These are phyloP conservation scores for Alternaria arbusti DNA, from an alignment of 2,329 filamentous ascomycete species.

Conservation along the genomic window DNA sequence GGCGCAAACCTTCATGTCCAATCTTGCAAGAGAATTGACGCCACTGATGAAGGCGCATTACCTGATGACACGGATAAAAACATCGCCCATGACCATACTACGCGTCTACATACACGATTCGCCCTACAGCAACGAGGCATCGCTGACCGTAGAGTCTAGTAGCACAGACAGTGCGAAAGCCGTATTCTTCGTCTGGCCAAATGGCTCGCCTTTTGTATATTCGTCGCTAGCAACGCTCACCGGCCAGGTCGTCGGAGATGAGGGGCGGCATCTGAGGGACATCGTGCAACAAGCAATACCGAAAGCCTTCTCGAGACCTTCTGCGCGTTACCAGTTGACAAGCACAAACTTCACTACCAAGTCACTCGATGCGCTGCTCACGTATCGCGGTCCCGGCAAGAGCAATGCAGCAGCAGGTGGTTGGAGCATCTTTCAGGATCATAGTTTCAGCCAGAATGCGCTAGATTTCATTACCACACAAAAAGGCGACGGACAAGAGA, in stretches of 20 bases:
- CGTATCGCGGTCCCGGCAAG: slow-evolving; percentile 71
- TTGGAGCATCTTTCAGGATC: slow-evolving; percentile 79
- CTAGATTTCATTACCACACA: slow-evolving; percentile 53
- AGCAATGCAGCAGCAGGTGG: slow-evolving; percentile 76
- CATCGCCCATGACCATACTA: slow-evolving; percentile 74
- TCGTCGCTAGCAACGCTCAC: slow-evolving; percentile 57
- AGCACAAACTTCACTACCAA: slow-evolving; percentile 72
- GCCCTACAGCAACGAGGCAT: slow-evolving; percentile 69
- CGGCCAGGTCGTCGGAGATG: slow-evolving; percentile 43
- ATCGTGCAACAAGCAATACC: slow-evolving; percentile 81
- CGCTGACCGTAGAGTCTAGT: slow-evolving; percentile 38
- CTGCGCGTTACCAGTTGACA: slow-evolving; percentile 73
- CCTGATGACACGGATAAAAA: slow-evolving; percentile 74
- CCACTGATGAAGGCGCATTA: slow-evolving; percentile 86
- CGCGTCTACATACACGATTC: slow-evolving; percentile 81
- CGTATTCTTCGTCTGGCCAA: slow-evolving; percentile 82
- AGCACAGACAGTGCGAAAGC: slow-evolving; percentile 68
- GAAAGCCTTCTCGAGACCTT: slow-evolving; percentile 78
- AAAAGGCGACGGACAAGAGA: slow-evolving; percentile 27
- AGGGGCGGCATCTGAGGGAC: slow-evolving; percentile 65
- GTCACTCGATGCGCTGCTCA: slow-evolving; percentile 73
- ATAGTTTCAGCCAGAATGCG: slow-evolving; percentile 58
- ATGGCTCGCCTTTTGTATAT: slow-evolving; percentile 79
- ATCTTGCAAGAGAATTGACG: slow-evolving; percentile 74
- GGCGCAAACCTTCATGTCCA: slow-evolving; percentile 77